phyloP scores from a whole-genome alignment of 1,139 yeast genomes.

The Sugiyamaella sp. region DNA sequence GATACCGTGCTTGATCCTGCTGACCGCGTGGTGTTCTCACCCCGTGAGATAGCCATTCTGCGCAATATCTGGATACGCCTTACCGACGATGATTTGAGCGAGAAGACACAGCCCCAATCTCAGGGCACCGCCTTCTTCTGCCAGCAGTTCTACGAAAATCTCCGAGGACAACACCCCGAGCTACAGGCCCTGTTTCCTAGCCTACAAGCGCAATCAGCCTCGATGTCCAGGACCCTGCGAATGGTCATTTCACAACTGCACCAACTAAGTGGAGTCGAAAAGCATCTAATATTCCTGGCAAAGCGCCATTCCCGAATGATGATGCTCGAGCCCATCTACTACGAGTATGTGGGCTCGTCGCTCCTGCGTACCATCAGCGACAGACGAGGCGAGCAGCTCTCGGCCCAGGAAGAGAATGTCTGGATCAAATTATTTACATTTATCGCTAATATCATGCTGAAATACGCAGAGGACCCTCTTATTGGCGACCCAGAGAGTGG shows the following conservation, averaged over 20 bases:
- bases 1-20: not conserved
- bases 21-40: not conserved
- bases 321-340: slow-evolving; percentile 72
- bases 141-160: slow-evolving; percentile 63
- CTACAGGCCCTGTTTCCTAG: slow-evolving; percentile 64
- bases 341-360: slow-evolving; percentile 80
- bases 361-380: slow-evolving; percentile 73
- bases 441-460: slow-evolving; percentile 65
- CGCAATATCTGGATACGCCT: slow-evolving; percentile 9
- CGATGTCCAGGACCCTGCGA: slow-evolving; percentile 81
- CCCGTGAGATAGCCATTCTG: slow-evolving; percentile 12
- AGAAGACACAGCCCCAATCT: slow-evolving; percentile 20
- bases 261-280: slow-evolving; percentile 53
- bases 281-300: slow-evolving; percentile 64
- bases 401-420: slow-evolving; percentile 56
- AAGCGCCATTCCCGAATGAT: slow-evolving; percentile 75
- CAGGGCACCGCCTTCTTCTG: slow-evolving; percentile 36
- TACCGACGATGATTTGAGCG: slow-evolving; percentile 5
- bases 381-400: slow-evolving; percentile 55
- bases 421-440: slow-evolving; percentile 66
- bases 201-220: slow-evolving; percentile 69
- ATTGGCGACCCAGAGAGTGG: not conserved
- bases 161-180: slow-evolving; percentile 55
- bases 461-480: slow-evolving; percentile 67
- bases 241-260: slow-evolving; percentile 56